Conservation (phyloP, 805 yeast genomes). For the Candida nanaspora region DNA sequence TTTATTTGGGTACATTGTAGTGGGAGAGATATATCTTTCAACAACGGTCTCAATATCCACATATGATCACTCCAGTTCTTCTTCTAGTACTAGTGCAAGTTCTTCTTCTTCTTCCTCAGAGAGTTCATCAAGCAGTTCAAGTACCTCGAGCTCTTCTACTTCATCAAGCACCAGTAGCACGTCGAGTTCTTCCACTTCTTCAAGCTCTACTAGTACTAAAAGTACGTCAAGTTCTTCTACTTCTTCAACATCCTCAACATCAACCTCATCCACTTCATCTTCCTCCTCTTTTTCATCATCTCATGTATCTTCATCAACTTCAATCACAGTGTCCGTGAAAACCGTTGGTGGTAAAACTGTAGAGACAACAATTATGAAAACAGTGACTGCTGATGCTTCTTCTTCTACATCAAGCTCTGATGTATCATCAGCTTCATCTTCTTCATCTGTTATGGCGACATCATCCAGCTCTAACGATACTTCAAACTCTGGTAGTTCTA, state of each 20-base stretch:
- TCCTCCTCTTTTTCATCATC: slow-evolving; percentile 9
- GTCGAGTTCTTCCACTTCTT: not conserved
- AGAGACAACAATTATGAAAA: slow-evolving; percentile 18
- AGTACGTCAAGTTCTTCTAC: slow-evolving; percentile 9
- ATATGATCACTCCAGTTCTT: not conserved
- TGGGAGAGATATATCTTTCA: slow-evolving; percentile 4
- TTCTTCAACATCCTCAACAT: slow-evolving; percentile 9
- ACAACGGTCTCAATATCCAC: not conserved
- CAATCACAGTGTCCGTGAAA: slow-evolving; percentile 19
- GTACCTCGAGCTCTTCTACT: slow-evolving; percentile 9
- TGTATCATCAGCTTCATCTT: slow-evolving; percentile 7
- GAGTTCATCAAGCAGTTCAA: slow-evolving; percentile 1
- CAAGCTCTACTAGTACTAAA: slow-evolving; percentile 2
- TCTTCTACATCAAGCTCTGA: slow-evolving; percentile 12
- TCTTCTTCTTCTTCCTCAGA: slow-evolving; percentile 2
- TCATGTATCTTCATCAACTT: slow-evolving; percentile 9
- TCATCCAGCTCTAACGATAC: too few species aligned
- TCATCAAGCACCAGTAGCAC: slow-evolving; percentile 8
- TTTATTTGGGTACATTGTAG: slow-evolving; percentile 17
- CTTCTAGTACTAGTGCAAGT: slow-evolving; percentile 1
- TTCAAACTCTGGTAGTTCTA: too few species aligned
- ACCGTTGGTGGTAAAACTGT: slow-evolving; percentile 28
- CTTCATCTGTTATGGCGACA: slow-evolving; percentile 12
- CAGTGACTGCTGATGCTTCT: slow-evolving; percentile 10
- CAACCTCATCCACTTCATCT: slow-evolving; percentile 7